phyloP scores from a whole-genome alignment of 2,329 filamentous ascomycete species.

The Gliomastix tumulicola region DNA sequence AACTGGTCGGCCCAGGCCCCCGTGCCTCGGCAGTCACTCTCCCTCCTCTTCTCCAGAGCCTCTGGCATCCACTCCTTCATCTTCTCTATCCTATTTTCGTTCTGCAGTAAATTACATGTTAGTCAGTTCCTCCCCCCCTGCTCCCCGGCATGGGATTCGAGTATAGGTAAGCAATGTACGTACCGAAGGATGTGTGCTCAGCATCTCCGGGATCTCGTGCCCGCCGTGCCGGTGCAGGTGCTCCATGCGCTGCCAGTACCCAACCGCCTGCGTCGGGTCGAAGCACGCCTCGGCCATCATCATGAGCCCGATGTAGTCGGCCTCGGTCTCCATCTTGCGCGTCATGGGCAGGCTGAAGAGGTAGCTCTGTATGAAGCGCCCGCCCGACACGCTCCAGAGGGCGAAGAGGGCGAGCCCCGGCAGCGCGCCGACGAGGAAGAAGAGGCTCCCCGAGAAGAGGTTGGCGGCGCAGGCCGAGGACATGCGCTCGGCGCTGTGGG shows the following conservation, averaged over 20 bases:
- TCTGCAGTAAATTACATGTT: no score
- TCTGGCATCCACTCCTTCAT: conserved; percentile 57
- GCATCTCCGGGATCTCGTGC: conserved; percentile 57
- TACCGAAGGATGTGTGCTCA: conserved; percentile 71
- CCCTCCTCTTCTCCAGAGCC: conserved; percentile 44
- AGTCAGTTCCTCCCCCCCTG: no score
- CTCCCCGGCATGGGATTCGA: no score
- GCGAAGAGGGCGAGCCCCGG: conserved; percentile 29
- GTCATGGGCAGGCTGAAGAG: conserved; percentile 63
- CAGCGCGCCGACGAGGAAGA: conserved; percentile 37
- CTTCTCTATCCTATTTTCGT: conserved; percentile 56
- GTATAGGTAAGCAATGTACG: conserved; percentile 20
- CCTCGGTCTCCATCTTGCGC: conserved; percentile 67
- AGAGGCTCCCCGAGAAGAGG: conserved; percentile 39
- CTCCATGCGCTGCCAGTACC: conserved; percentile 64
- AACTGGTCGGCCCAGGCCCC: conserved; percentile 46
- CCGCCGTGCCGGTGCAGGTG: conserved; percentile 25
- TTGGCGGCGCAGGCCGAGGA: conserved; percentile 45
- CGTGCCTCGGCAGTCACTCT: conserved; percentile 45
- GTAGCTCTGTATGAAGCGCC: conserved; percentile 46
- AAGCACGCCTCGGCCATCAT: conserved; percentile 81
- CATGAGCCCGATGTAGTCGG: conserved; percentile 74
- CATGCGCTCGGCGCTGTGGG: conserved; percentile 59
- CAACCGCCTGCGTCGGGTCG: conserved; percentile 58
- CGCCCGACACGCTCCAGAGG: conserved; percentile 34